Conservation (phyloP, 805 yeast genomes). For the Barnettozyma californica region DNA sequence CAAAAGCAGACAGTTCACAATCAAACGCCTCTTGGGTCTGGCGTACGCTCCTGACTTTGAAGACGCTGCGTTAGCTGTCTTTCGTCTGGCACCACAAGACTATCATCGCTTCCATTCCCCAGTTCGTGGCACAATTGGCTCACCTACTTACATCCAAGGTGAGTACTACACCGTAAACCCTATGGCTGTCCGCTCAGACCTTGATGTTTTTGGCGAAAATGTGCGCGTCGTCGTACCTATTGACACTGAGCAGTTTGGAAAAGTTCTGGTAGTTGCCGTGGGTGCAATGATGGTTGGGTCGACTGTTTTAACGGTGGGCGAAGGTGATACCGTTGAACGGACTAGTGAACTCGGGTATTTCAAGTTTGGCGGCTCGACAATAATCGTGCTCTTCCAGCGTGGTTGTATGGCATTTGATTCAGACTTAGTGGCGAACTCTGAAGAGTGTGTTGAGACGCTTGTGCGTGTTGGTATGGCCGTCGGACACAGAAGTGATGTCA, state of each 20-base stretch:
- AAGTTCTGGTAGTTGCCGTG: conserved; percentile 70
- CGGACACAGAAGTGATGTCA: conserved; percentile 58
- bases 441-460: conserved; percentile 69
- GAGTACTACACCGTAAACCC: conserved; percentile 96
- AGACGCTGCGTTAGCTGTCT: conserved; percentile 57
- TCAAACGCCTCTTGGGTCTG: conserved; percentile 51
- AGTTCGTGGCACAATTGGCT: conserved; percentile 66
- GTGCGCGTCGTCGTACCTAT: conserved; percentile 75
- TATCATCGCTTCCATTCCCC: conserved; percentile 93
- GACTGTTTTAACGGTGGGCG: conserved; percentile 61
- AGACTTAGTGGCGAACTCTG: conserved; percentile 67
- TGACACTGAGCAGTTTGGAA: conserved; percentile 71
- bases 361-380: conserved; percentile 94
- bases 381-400: conserved; percentile 58
- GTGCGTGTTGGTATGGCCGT: conserved; percentile 88
- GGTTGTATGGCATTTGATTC: conserved; percentile 55
- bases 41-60: conserved; percentile 38
- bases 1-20: conserved; percentile 73
- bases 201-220: conserved; percentile 93
- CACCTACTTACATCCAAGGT: conserved; percentile 69
- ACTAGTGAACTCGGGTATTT: conserved; percentile 91
- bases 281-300: conserved; percentile 99
- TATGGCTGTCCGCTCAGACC: conserved; percentile 84
- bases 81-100: conserved; percentile 94
- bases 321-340: conserved; percentile 52